Conservation (phyloP, 805 yeast species). For the Saccharomycopsis sp. region DNA sequence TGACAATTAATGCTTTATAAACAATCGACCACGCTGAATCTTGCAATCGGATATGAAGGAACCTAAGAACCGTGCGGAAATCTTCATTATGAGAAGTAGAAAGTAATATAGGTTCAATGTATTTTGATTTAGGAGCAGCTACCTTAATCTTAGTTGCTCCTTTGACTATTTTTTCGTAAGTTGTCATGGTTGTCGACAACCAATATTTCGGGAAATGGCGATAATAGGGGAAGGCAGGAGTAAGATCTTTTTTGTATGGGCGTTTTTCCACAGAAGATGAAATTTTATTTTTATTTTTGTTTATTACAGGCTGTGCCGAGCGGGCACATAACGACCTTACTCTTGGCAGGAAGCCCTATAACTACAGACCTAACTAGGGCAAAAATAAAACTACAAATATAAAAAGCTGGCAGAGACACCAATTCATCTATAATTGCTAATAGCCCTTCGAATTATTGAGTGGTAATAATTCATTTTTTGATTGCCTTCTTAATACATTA, state of each 20-base stretch:
- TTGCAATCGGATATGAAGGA: conserved; percentile 53
- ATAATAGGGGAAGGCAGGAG: not conserved
- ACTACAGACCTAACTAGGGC: not conserved
- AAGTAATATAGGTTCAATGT: conserved; percentile 82
- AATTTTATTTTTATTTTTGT: too few relatives aligned
- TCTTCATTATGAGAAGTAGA: conserved; percentile 36
- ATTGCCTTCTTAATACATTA: not conserved
- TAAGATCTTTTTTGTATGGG: too few relatives aligned
- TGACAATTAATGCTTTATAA: conserved; percentile 74
- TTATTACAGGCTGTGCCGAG: too few relatives aligned
- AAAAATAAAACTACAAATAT: not conserved
- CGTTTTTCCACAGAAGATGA: too few relatives aligned
- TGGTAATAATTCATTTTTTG: not conserved
- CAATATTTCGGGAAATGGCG: not conserved
- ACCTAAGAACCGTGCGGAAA: conserved; percentile 61
- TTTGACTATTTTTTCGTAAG: conserved; percentile 26
- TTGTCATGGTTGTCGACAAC: too few relatives aligned
- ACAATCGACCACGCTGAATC: conserved; percentile 90
- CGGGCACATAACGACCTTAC: too few relatives aligned
- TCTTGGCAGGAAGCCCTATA: too few relatives aligned
- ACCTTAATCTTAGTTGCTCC: conserved; percentile 72
- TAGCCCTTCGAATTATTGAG: not conserved
- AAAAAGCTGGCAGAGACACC: not conserved
- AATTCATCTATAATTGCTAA: not conserved
- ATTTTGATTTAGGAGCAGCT: conserved; percentile 98